These are phyloP conservation scores for Beauveria rudraprayagi DNA, from an alignment of 2,329 filamentous ascomycete genomes.

Conservation along the genomic window DNA sequence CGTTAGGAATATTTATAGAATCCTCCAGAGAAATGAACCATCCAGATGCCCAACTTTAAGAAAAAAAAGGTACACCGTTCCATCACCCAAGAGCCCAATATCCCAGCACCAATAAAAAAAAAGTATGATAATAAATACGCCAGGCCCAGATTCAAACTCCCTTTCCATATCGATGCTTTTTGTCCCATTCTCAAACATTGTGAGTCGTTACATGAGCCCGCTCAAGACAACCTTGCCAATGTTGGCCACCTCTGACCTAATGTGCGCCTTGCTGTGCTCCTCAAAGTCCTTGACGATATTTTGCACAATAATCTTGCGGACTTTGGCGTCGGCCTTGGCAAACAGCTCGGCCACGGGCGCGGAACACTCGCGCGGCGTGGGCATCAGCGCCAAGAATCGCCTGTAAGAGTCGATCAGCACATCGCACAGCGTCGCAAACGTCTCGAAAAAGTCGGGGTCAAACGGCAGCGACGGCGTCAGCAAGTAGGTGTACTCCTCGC, in stretches of 20 bases:
- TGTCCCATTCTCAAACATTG: background rate
- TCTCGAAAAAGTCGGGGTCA: slow-evolving; percentile 94
- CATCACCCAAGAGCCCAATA: background rate
- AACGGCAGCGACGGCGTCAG: slow-evolving; percentile 91
- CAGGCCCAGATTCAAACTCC: slow-evolving; percentile 1
- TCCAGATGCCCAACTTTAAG: background rate
- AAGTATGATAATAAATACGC: background rate
- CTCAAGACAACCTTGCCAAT: slow-evolving; percentile 85
- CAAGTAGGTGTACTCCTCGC: slow-evolving; percentile 81
- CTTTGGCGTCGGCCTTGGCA: slow-evolving; percentile 74
- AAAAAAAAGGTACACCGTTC: background rate
- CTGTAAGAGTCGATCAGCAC: slow-evolving; percentile 89
- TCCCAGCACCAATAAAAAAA: background rate
- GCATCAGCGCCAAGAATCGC: slow-evolving; percentile 65
- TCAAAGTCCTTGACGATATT: slow-evolving; percentile 90
- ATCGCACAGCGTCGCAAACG: slow-evolving; percentile 91
- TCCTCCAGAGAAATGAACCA: background rate
- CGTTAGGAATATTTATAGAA: background rate
- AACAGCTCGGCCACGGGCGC: slow-evolving; percentile 74
- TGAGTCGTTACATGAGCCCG: slow-evolving; percentile 57
- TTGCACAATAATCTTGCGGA: slow-evolving; percentile 83
- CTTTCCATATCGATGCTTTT: background rate
- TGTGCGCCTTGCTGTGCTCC: slow-evolving; percentile 66
- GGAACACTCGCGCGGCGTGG: slow-evolving; percentile 65
- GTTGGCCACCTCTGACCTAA: slow-evolving; percentile 74